Percentiles rank a stretch among this genome's conserved stretches.
Conservation (phyloP, 2,329 filamentous ascomycete genomes). For the Aspergillus vadensis region DNA sequence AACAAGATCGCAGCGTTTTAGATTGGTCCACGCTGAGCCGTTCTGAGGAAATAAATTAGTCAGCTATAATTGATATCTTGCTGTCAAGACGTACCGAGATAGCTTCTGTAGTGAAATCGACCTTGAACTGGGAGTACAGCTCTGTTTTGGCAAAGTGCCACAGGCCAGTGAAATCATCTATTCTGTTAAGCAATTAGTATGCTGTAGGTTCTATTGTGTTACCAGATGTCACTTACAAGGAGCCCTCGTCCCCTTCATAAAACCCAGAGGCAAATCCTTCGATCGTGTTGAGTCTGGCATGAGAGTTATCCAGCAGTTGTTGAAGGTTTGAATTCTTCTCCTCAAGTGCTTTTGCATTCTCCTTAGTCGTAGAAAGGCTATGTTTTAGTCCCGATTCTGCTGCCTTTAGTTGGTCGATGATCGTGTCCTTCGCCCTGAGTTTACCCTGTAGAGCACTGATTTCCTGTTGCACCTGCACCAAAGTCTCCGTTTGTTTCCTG, state of each 20-base stretch:
- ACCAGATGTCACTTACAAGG: not conserved
- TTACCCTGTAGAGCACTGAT: too few species aligned
- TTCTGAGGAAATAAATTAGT: conserved; percentile 5
- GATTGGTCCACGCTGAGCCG: conserved; percentile 6
- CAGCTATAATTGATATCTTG: not conserved
- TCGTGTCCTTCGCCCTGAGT: too few species aligned
- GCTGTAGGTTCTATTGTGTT: not conserved
- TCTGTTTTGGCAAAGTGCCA: conserved; percentile 1
- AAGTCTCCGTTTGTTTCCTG: too few species aligned
- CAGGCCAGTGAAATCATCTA: not conserved
- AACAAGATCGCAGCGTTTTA: conserved; percentile 5
- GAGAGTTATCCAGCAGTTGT: not conserved
- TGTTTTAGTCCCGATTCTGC: not conserved
- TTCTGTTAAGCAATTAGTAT: not conserved
- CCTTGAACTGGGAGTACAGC: not conserved
- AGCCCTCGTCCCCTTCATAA: not conserved
- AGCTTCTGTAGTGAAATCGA: not conserved
- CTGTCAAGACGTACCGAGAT: not conserved
- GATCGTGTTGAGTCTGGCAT: not conserved
- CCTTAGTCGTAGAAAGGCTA: not conserved
- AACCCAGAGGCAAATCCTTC: not conserved
- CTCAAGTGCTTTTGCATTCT: not conserved
- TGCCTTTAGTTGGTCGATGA: not conserved
- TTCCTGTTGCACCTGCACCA: too few species aligned
- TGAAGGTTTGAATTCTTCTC: not conserved